Evolutionary conservation across 2,329 filamentous ascomycete genomes (phyloP), one percentile per base, ranked within the genome.

Genomic region (Ophiostoma ips): DNA sequence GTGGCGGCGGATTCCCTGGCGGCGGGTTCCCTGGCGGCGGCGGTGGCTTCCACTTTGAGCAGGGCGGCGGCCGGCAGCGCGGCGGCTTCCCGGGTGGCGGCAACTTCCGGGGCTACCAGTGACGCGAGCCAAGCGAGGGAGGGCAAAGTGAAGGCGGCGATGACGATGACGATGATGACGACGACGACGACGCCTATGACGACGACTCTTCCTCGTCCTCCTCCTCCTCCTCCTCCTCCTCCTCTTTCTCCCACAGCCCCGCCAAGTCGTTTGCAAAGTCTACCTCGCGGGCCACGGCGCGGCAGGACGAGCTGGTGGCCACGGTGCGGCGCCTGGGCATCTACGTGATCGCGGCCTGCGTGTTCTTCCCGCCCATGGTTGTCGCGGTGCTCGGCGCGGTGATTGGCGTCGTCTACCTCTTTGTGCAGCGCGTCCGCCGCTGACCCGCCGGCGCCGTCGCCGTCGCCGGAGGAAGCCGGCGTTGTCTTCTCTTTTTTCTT

Each of bases 11-110:
- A 2, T 45, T 45, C 30, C 43, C 43, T 54, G 64, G 48, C 3
- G 71, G 73, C 52, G 83, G 81, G 65, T 72, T 72, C 37, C 45
- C 45, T 13, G 33, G 36, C 28, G 49, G 49, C 35, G 65, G 65
- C 44, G 62, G 62, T 36, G 49, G 48, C 5, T 62, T 64, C 31
- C 61, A 61, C 33, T 43, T 43, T 30, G 12, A 28, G 18, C 37
- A 19, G 37, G 30, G 43, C 8, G 46, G 36, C 28, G 34, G 34
- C 2, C 43, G 34, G 41, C 60, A 65, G 43, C 60, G 65, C 52
- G 60, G 68, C 12, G 55, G 67, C 28, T 68, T 61, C 56, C 59
- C 61, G 11, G 58, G 60, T 35, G 63, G 65, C 21, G 63, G 65
- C 21, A 43, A 43, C 38, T 70, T 68, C 61, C 64, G n/a, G n/a